Conservation (phyloP, 371 early-diverging fungal genomes). For the Capillidium heterosporum region DNA sequence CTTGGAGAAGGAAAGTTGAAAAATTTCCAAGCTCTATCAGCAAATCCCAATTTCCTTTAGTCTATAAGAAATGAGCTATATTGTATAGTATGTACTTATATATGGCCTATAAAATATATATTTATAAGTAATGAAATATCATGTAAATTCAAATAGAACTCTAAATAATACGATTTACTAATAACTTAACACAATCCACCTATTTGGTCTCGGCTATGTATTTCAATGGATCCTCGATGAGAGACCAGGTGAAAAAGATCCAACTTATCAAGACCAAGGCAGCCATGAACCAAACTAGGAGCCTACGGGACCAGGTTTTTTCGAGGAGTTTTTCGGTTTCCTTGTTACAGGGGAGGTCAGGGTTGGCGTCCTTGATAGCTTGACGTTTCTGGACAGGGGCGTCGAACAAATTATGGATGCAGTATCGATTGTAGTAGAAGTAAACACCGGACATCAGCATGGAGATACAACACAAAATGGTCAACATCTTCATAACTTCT, state of each 20-base stretch:
- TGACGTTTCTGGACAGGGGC: not conserved
- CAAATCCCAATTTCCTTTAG: no score
- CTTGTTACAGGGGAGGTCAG: not conserved
- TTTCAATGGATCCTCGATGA: not conserved
- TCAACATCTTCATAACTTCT: not conserved
- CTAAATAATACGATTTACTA: no score
- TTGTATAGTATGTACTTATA: no score
- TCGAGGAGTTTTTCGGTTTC: not conserved
- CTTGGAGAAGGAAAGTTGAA: no score
- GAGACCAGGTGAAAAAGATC: slow-evolving; percentile 1
- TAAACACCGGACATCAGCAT: not conserved
- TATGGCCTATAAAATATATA: no score
- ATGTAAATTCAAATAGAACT: no score
- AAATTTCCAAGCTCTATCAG: no score
- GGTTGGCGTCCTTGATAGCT: not conserved
- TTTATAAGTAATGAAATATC: no score
- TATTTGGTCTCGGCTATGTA: not conserved
- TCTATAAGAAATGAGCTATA: no score
- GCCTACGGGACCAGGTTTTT: not conserved
- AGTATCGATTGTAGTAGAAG: not conserved
- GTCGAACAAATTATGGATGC: not conserved
- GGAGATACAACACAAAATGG: not conserved
- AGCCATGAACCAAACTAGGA: not conserved
- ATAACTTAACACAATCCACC: no score
- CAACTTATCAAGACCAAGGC: not conserved